Evolutionary conservation across 1,284 basidiomycete species (phyloP), one percentile per base, ranked within the genome.

Genomic region (Tilletia horrida): DNA sequence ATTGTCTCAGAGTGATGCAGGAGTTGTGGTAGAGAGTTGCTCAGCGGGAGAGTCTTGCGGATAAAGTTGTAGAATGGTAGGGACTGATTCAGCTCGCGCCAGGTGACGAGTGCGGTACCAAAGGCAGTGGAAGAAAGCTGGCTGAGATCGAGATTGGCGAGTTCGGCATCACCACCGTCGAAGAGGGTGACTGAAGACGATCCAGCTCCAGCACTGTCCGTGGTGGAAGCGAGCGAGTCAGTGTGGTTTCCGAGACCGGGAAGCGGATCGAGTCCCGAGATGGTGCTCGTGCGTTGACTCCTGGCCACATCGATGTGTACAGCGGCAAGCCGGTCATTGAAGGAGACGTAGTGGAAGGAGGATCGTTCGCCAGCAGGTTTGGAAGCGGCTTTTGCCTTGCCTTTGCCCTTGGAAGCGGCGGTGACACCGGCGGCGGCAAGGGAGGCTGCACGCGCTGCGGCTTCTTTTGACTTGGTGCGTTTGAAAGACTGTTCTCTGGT

Each of bases 31-130:
- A 81, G 73, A 0, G 77, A 77, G 42, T 71, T 76, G 35, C 73
- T 67, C 48, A 71, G 74, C 3, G 66, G 69, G 16, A 66, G 66
- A 57, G 76, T 72, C 35, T 71, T 65, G 2, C 69, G 67, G 13
- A 75, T 69, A 18, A 81, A 74, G 2, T 59, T 57, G 45, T 76
- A 73, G 57, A 81, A 81, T 2, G 76, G 75, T n/a, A 78, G 66
- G 35, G 75, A 75, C 45, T 79, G 71, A 63, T 81, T 81, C 65
- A 81, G 76, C 57, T 81, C 80, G 16, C 70, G 72, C 80, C 80
- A 81, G 1, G 73, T 71, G 14, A 70, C 64, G 11, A 81, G 67
- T 2, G 80, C 77, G 0, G 71, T 64, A 14, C 75, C 73, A 59
- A 79, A 76, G 1, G 73, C 69, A 0, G 77, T 79, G 14, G 68